Percentiles rank a stretch among this genome's conserved stretches.
phyloP scores from a whole-genome alignment of 345 rosid genomes.

The Gossypium sturtianum region DNA sequence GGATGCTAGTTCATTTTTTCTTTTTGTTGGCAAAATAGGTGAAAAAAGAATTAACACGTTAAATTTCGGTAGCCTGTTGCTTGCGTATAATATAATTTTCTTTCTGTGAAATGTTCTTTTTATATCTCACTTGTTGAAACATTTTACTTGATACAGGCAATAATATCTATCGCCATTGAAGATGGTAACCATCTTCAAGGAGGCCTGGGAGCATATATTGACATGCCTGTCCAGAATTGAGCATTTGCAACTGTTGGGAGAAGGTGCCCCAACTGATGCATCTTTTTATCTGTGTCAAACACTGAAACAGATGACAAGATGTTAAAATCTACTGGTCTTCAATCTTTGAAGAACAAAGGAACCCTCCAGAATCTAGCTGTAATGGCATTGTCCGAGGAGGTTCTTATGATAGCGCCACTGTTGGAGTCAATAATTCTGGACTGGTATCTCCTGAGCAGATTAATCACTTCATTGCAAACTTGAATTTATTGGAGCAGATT shows the following conservation, averaged over 20 bases:
- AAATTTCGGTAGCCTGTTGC: not conserved
- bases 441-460: constrained; percentile 76
- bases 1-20: not conserved
- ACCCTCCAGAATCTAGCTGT: constrained; percentile 86
- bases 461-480: constrained; percentile 65
- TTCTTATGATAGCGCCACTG: constrained; percentile 74
- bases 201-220: constrained; percentile 92
- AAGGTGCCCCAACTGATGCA: constrained; percentile 94
- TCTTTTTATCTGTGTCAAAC: constrained; percentile 61
- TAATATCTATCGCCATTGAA: constrained; percentile 86
- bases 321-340: constrained; percentile 44
- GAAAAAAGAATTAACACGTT: not conserved
- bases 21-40: not conserved
- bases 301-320: constrained; percentile 61
- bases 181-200: constrained; percentile 93
- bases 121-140: not conserved
- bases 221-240: constrained; percentile 96
- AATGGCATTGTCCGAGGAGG: constrained; percentile 97
- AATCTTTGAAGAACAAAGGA: constrained; percentile 77
- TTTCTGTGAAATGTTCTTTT: not conserved
- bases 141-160: constrained; percentile 52
- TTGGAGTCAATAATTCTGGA: constrained; percentile 55
- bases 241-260: constrained; percentile 92
- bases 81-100: not conserved
- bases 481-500: constrained; percentile 96